Base-by-base conservation (phyloP, 371 early-diverging fungal genomes). In the Mucor saturninus region DNA sequence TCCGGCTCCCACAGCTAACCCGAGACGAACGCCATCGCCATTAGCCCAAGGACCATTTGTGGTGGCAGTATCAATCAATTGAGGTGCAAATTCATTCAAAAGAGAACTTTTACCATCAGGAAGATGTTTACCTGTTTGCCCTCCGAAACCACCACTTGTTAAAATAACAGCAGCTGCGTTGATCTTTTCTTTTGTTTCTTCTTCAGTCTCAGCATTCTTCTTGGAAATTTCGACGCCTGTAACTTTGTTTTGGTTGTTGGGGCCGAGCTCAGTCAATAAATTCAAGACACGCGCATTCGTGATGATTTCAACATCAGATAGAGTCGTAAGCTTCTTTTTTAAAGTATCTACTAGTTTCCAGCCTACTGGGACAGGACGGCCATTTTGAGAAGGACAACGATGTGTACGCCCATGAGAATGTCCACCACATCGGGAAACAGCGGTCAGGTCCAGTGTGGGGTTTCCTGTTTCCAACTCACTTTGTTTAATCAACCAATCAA, bases 11-110 rank as follows among this genome's bases (percentile, higher is more conserved):
- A 83, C 67, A 2, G 75, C 77, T 13, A 76, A 48, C 3, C 86
- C 86, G 62, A 94, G 80, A 53, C 85, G 84, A 49, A 94, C 81
- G 59, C 93, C 94, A 65, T 92, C 93, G 57, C 94, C 94, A 43
- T 86, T 87, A 32, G 92, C 90, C 86, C 89, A 91, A 52, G 89
- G 84, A 26, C 94, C 94, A 71, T 93, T 94, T 21, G 94, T 94
- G 10, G 94, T 88, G 5, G 94, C 91, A 14, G 89, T 74, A 52
- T 86, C 71, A 31, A 74, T 71, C 21, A 89, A 65, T 38, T 88
- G 81, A 14, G 94, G 91, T 13, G 89, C 89, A 64, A 81, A 84
- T 54, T 79, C 65, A 29, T 71, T 67, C 50, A 86, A 56, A 1
- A 83, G 49, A 5, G 66, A 69, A 11, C 61, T 49, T 9, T 48